Evolutionary conservation across 305 asterid genomes (phyloP).

Genomic region (Fraxinus albicans): DNA sequence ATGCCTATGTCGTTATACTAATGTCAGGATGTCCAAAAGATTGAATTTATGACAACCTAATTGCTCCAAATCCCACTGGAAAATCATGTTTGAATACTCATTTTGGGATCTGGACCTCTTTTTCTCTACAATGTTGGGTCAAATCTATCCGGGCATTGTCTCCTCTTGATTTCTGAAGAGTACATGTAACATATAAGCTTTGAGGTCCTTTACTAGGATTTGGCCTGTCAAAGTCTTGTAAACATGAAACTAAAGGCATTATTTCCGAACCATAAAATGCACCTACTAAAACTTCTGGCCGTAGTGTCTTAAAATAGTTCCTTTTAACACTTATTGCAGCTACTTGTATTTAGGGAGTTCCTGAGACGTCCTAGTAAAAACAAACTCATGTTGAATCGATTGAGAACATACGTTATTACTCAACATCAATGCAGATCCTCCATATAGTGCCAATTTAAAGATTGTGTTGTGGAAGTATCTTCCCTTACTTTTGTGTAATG

Average conservation of each 20-base stretch:
- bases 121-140: background rate
- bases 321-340: background rate
- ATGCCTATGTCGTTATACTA: background rate
- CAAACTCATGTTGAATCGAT: background rate
- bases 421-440: background rate
- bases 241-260: background rate
- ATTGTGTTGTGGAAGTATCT: background rate
- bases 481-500: background rate
- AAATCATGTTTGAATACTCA: background rate
- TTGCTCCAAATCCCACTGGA: background rate
- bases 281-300: background rate
- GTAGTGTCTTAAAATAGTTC: background rate
- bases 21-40: background rate
- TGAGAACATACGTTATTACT: background rate
- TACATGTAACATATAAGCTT: background rate
- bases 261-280: background rate
- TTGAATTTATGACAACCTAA: background rate
- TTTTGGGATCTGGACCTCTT: background rate
- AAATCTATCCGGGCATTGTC: background rate
- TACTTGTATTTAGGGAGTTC: background rate
- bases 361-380: background rate
- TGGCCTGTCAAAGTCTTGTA: background rate
- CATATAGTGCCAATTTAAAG: background rate
- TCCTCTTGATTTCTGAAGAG: background rate
- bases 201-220: background rate